Evolutionary conservation across 768 basidiomycete species (phyloP), one percentile per base, ranked within the genome.

Genomic region (Porpolomopsis calyptriformis): DNA sequence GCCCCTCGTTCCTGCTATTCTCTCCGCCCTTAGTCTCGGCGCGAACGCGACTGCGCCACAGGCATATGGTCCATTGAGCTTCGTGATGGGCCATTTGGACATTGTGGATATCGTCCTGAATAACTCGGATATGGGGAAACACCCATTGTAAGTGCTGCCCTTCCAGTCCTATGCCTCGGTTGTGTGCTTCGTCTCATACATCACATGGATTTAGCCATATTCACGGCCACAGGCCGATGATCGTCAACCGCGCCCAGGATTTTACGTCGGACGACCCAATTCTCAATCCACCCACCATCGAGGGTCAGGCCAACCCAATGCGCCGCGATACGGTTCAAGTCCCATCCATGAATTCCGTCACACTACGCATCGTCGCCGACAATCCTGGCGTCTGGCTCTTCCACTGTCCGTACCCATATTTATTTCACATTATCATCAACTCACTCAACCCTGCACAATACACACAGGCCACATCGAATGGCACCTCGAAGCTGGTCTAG

Each of bases 301-400:
- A 90, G 63, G 80, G 77, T 11, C 85, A 89, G 54, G 59, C 66
- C 1, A 99, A 98, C 65, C 94, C 93, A 2, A 78, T 93, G 57
- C 80, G 90, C n/a, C 76, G 94, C 33, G 94, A 99, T 62, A 93
- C 90, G 0, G 68, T 94, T 12, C 74, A 79, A 47, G 77, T 96
- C 42, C 83, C 85, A 2, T 71, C 78, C 3, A 71, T 71, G 48
- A 63, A 74, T 16, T 80, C 80, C 2, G 84, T 74, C 9, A 85
- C 85, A 0, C 64, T 99, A 37, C 78, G 90, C 18, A 63, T 92
- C 55, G 66, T 82, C 39, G 88, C 89, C 1, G 87, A 98, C 60
- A 98, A 98, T 64, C 94, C 94, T 1, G 94, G 94, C 9, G 80
- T 75, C 6, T 93, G 89, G 85, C 62, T 90, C 52, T 75, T 90